Evolutionary conservation across 2,329 filamentous ascomycete species (phyloP).

Genomic region (Aspergillus bombycis): DNA sequence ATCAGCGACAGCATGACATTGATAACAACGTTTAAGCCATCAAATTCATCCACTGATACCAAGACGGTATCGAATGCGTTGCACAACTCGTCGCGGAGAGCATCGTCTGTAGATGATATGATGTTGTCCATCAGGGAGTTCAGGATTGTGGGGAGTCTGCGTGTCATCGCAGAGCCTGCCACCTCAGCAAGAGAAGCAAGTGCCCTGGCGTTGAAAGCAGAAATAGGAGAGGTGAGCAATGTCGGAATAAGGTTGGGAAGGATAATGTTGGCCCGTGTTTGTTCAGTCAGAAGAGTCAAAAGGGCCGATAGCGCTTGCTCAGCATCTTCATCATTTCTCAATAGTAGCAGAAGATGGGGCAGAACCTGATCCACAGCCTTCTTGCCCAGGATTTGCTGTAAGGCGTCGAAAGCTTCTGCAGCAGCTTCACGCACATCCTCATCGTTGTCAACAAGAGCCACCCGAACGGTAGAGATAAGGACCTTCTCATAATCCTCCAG

Average conservation of each 20-base stretch:
- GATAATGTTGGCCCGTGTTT: slow-evolving; percentile 92
- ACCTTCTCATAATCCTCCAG: slow-evolving; percentile 94
- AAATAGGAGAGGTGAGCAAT: slow-evolving; percentile 84
- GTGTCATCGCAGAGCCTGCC: slow-evolving; percentile 85
- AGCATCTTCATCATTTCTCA: slow-evolving; percentile 82
- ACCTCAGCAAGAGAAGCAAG: slow-evolving; percentile 92
- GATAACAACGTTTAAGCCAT: slow-evolving; percentile 95
- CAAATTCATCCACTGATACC: slow-evolving; percentile 90
- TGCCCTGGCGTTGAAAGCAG: slow-evolving; percentile 91
- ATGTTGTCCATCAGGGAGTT: slow-evolving; percentile 95
- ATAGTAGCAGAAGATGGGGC: slow-evolving; percentile 85
- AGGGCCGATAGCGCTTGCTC: slow-evolving; percentile 91
- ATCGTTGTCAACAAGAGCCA: slow-evolving; percentile 87
- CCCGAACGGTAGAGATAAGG: slow-evolving; percentile 89
- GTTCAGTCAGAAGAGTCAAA: slow-evolving; percentile 90
- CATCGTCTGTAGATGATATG: slow-evolving; percentile 71
- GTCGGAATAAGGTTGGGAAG: slow-evolving; percentile 95
- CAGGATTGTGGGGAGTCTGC: slow-evolving; percentile 84
- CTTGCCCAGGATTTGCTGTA: slow-evolving; percentile 94
- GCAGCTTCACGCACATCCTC: slow-evolving; percentile 91
- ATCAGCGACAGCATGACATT: slow-evolving; percentile 84
- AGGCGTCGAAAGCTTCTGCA: slow-evolving; percentile 92
- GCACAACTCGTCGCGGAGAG: slow-evolving; percentile 72
- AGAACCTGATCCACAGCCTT: slow-evolving; percentile 92
- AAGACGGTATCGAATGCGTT: slow-evolving; percentile 86